Evolutionary conservation across 2,329 filamentous ascomycete genomes (phyloP), one percentile per base, ranked within the genome.

Genomic region (Cryphonectria radicalis): DNA sequence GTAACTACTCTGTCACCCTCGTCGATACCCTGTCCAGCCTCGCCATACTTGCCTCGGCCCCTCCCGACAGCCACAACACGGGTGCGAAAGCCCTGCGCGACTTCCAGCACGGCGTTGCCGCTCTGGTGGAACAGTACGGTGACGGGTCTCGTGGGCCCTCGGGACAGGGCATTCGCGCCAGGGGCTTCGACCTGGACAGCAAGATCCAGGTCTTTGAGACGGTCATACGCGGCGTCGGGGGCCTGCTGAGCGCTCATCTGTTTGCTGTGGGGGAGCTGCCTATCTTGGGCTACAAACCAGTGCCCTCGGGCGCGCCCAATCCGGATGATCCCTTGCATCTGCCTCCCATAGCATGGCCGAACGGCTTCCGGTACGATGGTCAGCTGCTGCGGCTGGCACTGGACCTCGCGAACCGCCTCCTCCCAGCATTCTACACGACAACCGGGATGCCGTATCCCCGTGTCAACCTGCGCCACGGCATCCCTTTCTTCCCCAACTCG

Each of bases 181-280:
- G 90, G 69, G 96, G 94, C 0, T 99, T 99, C 77, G 94, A 99
- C 80, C 85, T 97, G 57, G 95, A 99, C 81, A 97, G 95, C 83
- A 99, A 98, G 82, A 96, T 99, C 1, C 95, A 99, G 82, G 94
- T 99, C 55, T 99, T 99, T 78, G 96, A 99, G 84, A 98, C 95
- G 0, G 95, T 97, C 50, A 99, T 99, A 76, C 89, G 96, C 71
- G 96, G 95, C 22, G 89, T 97, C 63, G 96, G 96, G 19, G 96
- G 96, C 0, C 84, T 99, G 70, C 83, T 99, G 74, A 98, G 95
- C 77, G 94, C 95, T 2, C 96, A 99, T 82, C 84, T 98, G 59
- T 99, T 99, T 80, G 95, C 96, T 17, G 86, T 94, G 32, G 96
- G 95, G 46, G 94, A 97, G 70, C 82, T 99, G 70, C 96, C 96